Base-by-base conservation (phyloP, 768 basidiomycete species). In the Podaxis pistillaris region DNA sequence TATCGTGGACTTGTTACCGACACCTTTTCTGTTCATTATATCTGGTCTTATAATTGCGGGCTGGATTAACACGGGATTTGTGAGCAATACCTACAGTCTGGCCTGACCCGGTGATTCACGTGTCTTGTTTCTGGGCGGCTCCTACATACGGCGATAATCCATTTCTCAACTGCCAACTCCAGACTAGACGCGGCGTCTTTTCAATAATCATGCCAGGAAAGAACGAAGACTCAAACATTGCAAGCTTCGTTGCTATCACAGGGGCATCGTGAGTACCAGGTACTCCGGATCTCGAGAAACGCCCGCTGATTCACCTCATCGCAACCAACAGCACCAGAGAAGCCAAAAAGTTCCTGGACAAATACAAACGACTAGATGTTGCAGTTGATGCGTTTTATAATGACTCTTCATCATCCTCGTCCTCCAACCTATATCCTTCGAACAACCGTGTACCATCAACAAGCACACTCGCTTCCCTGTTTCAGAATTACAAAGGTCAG, bases 321-420 rank as follows among this genome's bases (percentile, higher is more conserved):
- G 51, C 17, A 30, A 40, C 64, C 61, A 70, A 69, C 66, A 84
- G 83, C 22, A 70, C 76, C 28, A 79, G 73, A 64, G 89, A 91
- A 63, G 91, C 90, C 11, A 84, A 74, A 67, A 84, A 83, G 69
- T 91, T 84, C 74, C 71, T 93, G 52, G 85, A 90, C 64, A 86
- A 85, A 66, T 79, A 90, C 75, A 86, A 85, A 67, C 83, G 86
- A 40, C 73, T 90, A 47, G 91, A 93, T 59, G 72, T 79, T n/a
- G 91, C 91, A 24, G 75, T 91, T 50, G 88, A 93, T 71, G 85
- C 88, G 1, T 93, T 79, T 71, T 90, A 83, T 75, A 85, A 82
- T 66, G 83, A 89, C 58, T 58, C 63, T 22, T 55, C 60, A 26
- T 58, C 62, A 12, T 38, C 55, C 8, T 64, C 64, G 67, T 22